Percentiles rank a stretch among this genome's conserved stretches.
Evolutionary conservation across 441 rosid genomes (phyloP).

Genomic region (Sinapis alba): DNA sequence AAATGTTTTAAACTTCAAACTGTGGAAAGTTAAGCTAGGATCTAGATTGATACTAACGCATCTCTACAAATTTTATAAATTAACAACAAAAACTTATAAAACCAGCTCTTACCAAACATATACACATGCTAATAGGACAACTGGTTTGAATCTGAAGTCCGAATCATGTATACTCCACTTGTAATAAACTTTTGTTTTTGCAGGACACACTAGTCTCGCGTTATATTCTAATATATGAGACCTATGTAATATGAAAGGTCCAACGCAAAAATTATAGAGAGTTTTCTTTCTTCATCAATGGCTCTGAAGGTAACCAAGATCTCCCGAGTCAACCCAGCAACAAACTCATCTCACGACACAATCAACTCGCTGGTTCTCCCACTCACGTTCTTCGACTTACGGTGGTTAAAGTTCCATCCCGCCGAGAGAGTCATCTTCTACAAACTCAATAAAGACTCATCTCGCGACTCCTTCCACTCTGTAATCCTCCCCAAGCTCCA

Average conservation of each 20-base stretch:
- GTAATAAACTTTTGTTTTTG: no score
- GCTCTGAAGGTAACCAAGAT: neutral
- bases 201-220: neutral
- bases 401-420: neutral
- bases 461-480: constrained; percentile 5
- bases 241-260: neutral
- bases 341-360: constrained; percentile 8
- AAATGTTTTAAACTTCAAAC: no score
- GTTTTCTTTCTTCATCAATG: neutral
- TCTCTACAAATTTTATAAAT: neutral
- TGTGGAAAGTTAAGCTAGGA: neutral
- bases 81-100: constrained; percentile 8
- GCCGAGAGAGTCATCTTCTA: constrained; percentile 25
- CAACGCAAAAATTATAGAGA: neutral
- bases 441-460: neutral
- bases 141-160: neutral
- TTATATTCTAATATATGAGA: neutral
- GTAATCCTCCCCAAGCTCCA: constrained; percentile 19
- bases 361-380: neutral
- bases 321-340: constrained; percentile 14
- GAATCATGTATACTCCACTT: neutral
- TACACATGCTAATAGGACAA: neutral
- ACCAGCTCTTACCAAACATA: neutral
- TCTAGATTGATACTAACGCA: neutral
- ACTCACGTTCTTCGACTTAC: constrained; percentile 24